Conservation (phyloP, 2,329 filamentous ascomycete genomes). For the Epichloe coenophiala region DNA sequence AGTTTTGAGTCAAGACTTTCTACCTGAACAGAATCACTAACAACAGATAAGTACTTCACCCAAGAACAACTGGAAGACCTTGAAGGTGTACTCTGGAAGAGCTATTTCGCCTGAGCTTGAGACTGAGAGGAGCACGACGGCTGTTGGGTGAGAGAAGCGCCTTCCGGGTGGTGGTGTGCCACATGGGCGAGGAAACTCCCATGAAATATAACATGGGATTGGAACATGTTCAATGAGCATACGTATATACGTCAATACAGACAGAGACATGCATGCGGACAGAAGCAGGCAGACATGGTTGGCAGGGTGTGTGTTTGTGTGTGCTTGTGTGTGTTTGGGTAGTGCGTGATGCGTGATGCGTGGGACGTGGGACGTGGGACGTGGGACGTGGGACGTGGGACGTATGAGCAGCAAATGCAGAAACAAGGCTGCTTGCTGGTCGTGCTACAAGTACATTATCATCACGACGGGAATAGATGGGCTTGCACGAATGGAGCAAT, state of each 20-base stretch:
- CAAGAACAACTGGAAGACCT: conserved; percentile 87
- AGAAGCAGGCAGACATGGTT: neutral
- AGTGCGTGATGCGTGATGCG: neutral
- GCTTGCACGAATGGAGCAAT: neutral
- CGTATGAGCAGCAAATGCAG: neutral
- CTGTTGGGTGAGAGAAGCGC: neutral
- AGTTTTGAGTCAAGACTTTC: neutral
- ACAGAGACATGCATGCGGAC: no score
- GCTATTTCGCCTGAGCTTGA: conserved; percentile 70
- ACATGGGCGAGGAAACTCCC: neutral
- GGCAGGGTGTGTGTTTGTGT: neutral
- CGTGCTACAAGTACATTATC: neutral
- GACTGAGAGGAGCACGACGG: neutral
- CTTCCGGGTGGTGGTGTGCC: neutral
- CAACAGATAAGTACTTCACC: conserved; percentile 54
- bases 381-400: neutral
- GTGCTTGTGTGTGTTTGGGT: neutral
- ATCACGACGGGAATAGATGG: neutral
- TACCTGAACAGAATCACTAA: conserved; percentile 14
- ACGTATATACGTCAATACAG: no score
- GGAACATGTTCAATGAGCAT: no score
- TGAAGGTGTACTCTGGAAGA: conserved; percentile 97
- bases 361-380: no score
- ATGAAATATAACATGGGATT: neutral
- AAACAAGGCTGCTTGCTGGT: neutral